Base-by-base conservation (phyloP, 192 early-diverging fungal genomes). In the Mycoemilia scoparia region DNA sequence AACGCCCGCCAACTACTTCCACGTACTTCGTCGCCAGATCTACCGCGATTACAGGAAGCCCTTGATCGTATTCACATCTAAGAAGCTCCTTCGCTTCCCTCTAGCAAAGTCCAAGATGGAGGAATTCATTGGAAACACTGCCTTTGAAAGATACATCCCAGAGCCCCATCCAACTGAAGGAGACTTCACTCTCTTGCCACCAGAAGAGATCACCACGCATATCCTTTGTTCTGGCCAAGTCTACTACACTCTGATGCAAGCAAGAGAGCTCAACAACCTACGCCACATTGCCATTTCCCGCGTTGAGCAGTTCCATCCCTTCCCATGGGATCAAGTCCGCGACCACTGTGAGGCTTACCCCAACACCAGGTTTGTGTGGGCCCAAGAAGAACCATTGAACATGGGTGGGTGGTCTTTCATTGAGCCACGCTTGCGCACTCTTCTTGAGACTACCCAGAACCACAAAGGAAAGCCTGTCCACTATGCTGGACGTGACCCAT, bases 1-100 rank as follows among this genome's bases (percentile, higher is more conserved):
- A n/a, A 91, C 90, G 10, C 92, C 92, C n/a, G 73, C 80, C 42
- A 91, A 97, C 58, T 93, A 87, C 71, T 97, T 87, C 79, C 92
- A 97, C 47, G 83, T 61, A 1, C 64, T 97, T 47, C 75, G 92
- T 39, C 76, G 92, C 39, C 92, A 97, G 66, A 80, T 97, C 39
- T 78, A 82, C 67, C 77, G 92, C 48, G 86, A 93, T 50, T 97
- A 86, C 81, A 74, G 92, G 46, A 97, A 97, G 65, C 92, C 92
- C 60, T 63, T 87, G 41, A 59, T 89, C 33, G 43, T 74, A 35
- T 62, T 71, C 44, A 68, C 62, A 40, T 82, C 92, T 38, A 97
- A 97, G 66, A 66, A 71, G 45, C 69, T 93, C 50, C 71, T 97
- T 45, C 80, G 91, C 51, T 87, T 91, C 65, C 91, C 88, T 31